A percentile compares a stretch with the other conserved stretches of the same genome.
Evolutionary conservation across 495 filamentous ascomycete genomes (phyloP).

Genomic region (Elasticomyces elasticus): DNA sequence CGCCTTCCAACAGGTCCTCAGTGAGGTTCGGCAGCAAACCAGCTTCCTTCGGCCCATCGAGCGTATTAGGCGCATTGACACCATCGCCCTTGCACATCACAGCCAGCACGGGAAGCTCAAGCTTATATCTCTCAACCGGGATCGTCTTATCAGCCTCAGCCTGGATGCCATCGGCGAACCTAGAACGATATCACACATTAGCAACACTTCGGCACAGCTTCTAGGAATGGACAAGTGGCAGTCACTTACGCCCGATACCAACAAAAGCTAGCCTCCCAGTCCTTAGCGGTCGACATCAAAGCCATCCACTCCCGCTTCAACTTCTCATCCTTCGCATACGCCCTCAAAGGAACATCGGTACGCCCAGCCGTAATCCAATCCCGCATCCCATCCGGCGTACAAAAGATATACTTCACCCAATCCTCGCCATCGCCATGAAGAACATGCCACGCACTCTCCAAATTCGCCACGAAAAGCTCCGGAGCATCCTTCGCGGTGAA

Average conservation of each 20-base stretch:
- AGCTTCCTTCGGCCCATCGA: conserved; percentile 7
- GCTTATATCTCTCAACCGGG: background rate
- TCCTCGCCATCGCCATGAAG: conserved; percentile 9
- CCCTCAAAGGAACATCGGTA: conserved; percentile 1
- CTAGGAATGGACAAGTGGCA: too few relatives aligned
- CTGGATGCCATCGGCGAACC: conserved; percentile 3
- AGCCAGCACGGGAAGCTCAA: conserved; percentile 12
- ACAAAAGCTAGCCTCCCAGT: conserved; percentile 8
- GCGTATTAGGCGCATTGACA: conserved; percentile 2
- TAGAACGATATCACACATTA: too few relatives aligned
- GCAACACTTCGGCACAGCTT: too few relatives aligned
- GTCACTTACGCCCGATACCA: conserved; percentile 20
- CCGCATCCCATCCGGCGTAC: conserved; percentile 2
- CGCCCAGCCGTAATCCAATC: background rate
- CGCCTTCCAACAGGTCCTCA: conserved; percentile 5
- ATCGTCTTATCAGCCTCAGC: conserved; percentile 11
- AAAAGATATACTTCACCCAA: conserved; percentile 13
- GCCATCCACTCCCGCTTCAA: conserved; percentile 6
- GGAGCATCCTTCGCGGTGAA: conserved; percentile 12
- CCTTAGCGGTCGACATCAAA: background rate
- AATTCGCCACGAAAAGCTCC: background rate
- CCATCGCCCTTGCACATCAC: conserved; percentile 9
- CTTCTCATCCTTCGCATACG: conserved; percentile 7
- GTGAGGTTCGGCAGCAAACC: conserved; percentile 14
- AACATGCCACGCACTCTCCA: conserved; percentile 13